Conservation (phyloP, 164 flowering plant genomes). For the Cinnamomum chago region DNA sequence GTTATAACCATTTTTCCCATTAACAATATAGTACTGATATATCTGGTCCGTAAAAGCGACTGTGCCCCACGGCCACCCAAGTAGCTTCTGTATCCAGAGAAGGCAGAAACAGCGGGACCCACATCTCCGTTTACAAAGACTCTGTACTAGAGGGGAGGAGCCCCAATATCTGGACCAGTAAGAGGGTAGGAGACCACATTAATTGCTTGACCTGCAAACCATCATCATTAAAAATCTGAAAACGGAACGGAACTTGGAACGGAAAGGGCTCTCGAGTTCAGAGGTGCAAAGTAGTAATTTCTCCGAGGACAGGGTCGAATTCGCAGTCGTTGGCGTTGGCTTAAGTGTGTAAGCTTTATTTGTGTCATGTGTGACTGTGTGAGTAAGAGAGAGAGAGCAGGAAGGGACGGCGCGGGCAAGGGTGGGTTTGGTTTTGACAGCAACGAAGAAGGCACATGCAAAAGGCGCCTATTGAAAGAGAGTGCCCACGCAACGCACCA, state of each 20-base stretch:
- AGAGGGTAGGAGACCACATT: too few species aligned
- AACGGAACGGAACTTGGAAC: neutral
- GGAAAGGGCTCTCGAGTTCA: neutral
- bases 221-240: too few species aligned
- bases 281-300: neutral
- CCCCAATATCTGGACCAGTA: too few species aligned
- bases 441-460: conserved; percentile 6
- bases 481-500: conserved; percentile 18
- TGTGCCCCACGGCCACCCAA: too few species aligned
- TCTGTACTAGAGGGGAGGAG: too few species aligned
- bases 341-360: neutral
- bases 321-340: neutral
- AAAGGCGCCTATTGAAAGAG: conserved; percentile 11
- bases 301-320: neutral
- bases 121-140: too few species aligned
- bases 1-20: too few species aligned
- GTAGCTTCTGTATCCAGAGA: too few species aligned
- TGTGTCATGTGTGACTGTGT: neutral
- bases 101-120: too few species aligned
- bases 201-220: too few species aligned
- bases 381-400: neutral
- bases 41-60: too few species aligned
- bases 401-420: neutral
- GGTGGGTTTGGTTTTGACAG: conserved; percentile 2
- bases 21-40: too few species aligned